Base-by-base conservation (phyloP, 148 eudicot species). In the Chenopodium suecicum region DNA sequence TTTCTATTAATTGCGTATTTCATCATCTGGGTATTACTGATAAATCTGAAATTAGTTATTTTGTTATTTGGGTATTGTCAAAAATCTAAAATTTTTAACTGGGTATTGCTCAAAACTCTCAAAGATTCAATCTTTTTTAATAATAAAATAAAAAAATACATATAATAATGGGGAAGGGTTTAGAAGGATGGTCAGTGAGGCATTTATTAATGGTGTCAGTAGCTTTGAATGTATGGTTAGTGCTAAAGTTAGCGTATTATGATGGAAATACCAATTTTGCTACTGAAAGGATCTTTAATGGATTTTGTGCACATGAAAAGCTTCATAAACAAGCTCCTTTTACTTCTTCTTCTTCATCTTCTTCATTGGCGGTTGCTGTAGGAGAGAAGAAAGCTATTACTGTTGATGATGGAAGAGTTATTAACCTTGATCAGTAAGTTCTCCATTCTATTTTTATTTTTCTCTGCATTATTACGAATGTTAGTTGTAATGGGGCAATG, bases 381-480 rank as follows among this genome's bases (percentile, higher is more conserved):
- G 54, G 54, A 23, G 52, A n/a, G 27, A 81, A 78, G 34, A 56
- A 82, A 47, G 50, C 29, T 25, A 25, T 52, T 5, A 82, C 86
- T 80, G 79, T 63, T 76, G 90, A 83, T 46, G 86, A 63, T 17
- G 86, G 78, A 46, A 85, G 82, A 72, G 69, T 88, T 67, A 87
- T 95, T 79, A 86, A 91, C 81, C 89, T 95, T 73, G 94, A 94
- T 82, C 98, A 93, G 98, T 95, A 84, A 88, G 97, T 88, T 44
- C 54, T 20, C 19, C 56, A 3, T 58, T 72, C 17, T 68, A 75
- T 16, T 56, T 56, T 31, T 11, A 9, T 23, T 68, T 5, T 54
- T 62, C 1, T 56, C 9, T 48, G 19, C 31, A 78, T n/a, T 77
- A 22, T 66, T 16, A 19, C 5, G 19, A 2, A 1, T 56, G 3